phyloP scores from a whole-genome alignment of 352 stramenopile species.

The Blastocystis sp. region DNA sequence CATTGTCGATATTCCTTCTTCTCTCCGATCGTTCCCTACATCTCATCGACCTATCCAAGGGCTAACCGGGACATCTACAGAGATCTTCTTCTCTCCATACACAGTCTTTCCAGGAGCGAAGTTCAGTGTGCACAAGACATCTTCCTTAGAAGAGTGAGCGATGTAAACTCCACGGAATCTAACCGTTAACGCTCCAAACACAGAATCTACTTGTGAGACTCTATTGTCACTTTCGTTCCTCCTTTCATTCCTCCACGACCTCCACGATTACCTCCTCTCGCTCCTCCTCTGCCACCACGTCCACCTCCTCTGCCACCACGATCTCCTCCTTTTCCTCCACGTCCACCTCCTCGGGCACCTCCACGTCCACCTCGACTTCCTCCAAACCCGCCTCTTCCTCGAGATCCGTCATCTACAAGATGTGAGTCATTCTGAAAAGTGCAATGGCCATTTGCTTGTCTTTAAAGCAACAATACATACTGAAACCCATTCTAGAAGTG shows the following conservation, averaged over 20 bases:
- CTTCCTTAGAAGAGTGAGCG: conserved; percentile 88
- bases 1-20: conserved; percentile 99
- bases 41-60: conserved; percentile 12
- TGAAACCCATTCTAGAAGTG: conserved; percentile 34
- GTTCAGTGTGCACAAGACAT: conserved; percentile 95
- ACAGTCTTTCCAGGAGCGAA: conserved; percentile 92
- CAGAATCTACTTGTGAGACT: conserved; percentile 78
- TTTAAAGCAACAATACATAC: neutral
- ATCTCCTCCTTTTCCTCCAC: conserved; percentile 49
- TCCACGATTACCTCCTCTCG: conserved; percentile 70
- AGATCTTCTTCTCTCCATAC: conserved; percentile 98
- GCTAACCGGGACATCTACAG: conserved; percentile 76
- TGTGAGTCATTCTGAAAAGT: neutral
- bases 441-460: neutral
- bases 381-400: conserved; percentile 64
- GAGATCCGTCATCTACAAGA: conserved; percentile 64
- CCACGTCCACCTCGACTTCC: conserved; percentile 57
- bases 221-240: conserved; percentile 88
- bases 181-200: neutral
- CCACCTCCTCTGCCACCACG: conserved; percentile 64
- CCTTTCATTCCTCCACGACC: conserved; percentile 70
- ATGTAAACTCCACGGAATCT: conserved; percentile 95
- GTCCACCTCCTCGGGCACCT: conserved; percentile 30
- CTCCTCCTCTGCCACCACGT: conserved; percentile 66
- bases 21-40: conserved; percentile 73